phyloP scores from a whole-genome alignment of 2,329 filamentous ascomycete species.

The Botrytis sinoallii region DNA sequence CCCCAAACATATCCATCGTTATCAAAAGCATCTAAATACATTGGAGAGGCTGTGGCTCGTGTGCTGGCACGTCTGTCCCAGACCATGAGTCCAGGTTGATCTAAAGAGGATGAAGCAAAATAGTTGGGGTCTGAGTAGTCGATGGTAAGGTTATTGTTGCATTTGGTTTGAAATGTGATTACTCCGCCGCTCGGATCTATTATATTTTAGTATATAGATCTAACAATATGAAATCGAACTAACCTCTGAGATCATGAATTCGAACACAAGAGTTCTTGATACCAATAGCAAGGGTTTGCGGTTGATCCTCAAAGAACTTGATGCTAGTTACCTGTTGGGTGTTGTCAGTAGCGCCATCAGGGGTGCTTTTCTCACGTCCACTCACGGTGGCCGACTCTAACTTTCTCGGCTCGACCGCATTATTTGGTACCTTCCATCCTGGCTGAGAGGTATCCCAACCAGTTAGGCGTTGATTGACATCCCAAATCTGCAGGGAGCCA shows the following conservation, averaged over 20 bases:
- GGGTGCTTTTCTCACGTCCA: background rate
- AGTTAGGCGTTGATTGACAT: constrained; percentile 60
- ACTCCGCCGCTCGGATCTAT: constrained; percentile 50
- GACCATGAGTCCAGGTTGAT: constrained; percentile 70
- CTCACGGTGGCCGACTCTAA: constrained; percentile 45
- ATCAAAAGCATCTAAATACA: constrained; percentile 57
- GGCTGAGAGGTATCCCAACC: constrained; percentile 46
- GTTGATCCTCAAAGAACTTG: constrained; percentile 75
- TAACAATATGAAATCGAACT: constrained; percentile 21
- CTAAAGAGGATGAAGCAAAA: constrained; percentile 75
- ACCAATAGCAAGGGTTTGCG: constrained; percentile 70
- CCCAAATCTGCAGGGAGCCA: constrained; percentile 78
- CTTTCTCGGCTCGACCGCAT: constrained; percentile 49
- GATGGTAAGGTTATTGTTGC: constrained; percentile 70
- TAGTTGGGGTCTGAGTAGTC: constrained; percentile 80
- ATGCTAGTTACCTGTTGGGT: constrained; percentile 76
- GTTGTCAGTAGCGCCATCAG: constrained; percentile 40
- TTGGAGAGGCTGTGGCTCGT: constrained; percentile 50
- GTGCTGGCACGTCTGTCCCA: constrained; percentile 71
- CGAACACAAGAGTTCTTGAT: constrained; percentile 73
- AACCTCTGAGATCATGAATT: constrained; percentile 76
- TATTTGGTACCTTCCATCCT: constrained; percentile 42
- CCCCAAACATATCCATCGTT: constrained; percentile 62
- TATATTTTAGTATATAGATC: constrained; percentile 17
- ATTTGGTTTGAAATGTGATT: constrained; percentile 61